These are phyloP conservation scores for Fusarium pseudonygamai DNA, from an alignment of 2,329 filamentous ascomycete genomes.

Conservation along the genomic window DNA sequence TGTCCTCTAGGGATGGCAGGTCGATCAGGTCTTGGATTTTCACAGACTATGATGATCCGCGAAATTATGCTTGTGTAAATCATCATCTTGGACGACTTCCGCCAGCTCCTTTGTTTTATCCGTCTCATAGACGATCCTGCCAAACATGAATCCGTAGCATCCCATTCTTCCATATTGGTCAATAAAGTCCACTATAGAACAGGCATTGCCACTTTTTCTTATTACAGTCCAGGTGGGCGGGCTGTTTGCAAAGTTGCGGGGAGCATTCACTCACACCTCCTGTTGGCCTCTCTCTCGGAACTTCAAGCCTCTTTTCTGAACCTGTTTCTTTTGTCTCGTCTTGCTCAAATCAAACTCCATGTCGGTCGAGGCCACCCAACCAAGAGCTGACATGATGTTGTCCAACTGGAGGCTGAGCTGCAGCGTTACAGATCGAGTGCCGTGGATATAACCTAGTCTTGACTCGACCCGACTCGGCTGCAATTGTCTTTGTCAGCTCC, in stretches of 20 bases:
- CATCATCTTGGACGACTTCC: constrained; percentile 16
- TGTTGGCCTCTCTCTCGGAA: constrained; percentile 24
- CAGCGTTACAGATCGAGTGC: constrained; percentile 20
- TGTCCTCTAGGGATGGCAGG: constrained; percentile 21
- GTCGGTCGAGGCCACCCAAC: constrained; percentile 17
- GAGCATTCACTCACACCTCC: constrained; percentile 6
- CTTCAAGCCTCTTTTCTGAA: constrained; percentile 10
- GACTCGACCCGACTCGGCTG: neutral
- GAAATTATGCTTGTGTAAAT: constrained; percentile 27
- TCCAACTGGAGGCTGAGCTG: constrained; percentile 27
- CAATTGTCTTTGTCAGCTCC: neutral
- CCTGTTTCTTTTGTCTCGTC: constrained; percentile 3
- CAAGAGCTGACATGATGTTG: constrained; percentile 29
- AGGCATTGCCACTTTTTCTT: constrained; percentile 12
- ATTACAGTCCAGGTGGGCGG: constrained; percentile 8
- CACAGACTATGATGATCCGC: constrained; percentile 6
- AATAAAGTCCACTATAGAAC: neutral
- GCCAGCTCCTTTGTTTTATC: neutral
- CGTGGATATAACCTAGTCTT: neutral
- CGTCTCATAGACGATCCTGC: neutral
- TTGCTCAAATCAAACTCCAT: constrained; percentile 8
- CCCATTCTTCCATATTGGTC: neutral
- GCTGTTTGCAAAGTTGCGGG: neutral
- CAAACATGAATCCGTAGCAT: neutral
- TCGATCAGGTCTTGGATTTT: constrained; percentile 30